A percentile compares a stretch with the other conserved stretches of the same genome.
Evolutionary conservation across 768 basidiomycete genomes (phyloP).

Genomic region (Phylloporus sp.): DNA sequence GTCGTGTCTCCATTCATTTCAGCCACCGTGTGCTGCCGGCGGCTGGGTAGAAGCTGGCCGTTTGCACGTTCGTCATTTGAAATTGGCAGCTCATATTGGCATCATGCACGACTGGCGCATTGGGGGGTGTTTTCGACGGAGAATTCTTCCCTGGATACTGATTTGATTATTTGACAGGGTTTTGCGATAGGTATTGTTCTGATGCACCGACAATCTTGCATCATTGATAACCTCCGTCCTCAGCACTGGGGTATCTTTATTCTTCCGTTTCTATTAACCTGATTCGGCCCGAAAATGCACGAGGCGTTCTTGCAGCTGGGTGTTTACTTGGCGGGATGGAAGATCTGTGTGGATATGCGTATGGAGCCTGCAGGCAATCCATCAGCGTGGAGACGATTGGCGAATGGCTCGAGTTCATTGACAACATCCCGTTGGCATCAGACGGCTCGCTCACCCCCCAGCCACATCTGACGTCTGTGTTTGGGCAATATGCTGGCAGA

Average conservation of each 20-base stretch:
- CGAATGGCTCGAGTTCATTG: conserved; percentile 76
- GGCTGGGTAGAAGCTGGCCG: conserved; percentile 15
- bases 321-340: conserved; percentile 86
- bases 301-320: conserved; percentile 80
- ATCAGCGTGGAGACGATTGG: conserved; percentile 72
- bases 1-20: conserved; percentile 28
- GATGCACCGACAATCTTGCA: conserved; percentile 4
- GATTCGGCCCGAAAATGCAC: conserved; percentile 74
- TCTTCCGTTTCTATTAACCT: conserved; percentile 66
- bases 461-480: conserved; percentile 52
- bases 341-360: conserved; percentile 75
- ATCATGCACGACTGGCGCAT: conserved; percentile 12
- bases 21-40: conserved; percentile 25
- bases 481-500: conserved; percentile 73
- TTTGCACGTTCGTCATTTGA: conserved; percentile 14
- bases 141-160: conserved; percentile 11
- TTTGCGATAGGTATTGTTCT: conserved; percentile 62
- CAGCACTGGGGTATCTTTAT: conserved; percentile 79
- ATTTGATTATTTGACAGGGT: conserved; percentile 41
- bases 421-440: conserved; percentile 44
- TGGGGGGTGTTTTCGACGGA: conserved; percentile 22
- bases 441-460: conserved; percentile 48
- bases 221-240: conserved; percentile 17
- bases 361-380: conserved; percentile 70
- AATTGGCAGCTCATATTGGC: conserved; percentile 13